A percentile compares a stretch with the other conserved stretches of the same genome.
Conservation (phyloP, 805 yeast genomes). For the Ogataea wickerhamii region DNA sequence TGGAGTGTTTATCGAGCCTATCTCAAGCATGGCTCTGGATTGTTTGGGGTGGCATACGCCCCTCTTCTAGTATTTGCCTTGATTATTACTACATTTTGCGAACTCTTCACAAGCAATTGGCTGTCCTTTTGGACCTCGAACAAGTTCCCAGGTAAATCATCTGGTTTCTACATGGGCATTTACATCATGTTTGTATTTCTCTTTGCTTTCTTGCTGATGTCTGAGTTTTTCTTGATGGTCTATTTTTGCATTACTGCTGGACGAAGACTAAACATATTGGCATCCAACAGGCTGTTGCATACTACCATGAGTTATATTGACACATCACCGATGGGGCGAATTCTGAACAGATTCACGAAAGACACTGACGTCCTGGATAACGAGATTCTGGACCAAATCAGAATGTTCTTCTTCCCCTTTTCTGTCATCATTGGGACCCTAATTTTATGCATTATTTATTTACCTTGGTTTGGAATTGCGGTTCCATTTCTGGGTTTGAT, state of each 20-base stretch:
- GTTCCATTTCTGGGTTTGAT: conserved; percentile 49
- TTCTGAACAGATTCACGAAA: conserved; percentile 80
- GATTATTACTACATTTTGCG: conserved; percentile 44
- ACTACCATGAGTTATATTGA: conserved; percentile 84
- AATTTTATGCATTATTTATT: conserved; percentile 43
- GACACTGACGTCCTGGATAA: conserved; percentile 83
- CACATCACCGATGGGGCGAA: conserved; percentile 83
- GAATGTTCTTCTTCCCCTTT: conserved; percentile 54
- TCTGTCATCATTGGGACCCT: conserved; percentile 33
- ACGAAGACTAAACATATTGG: conserved; percentile 52
- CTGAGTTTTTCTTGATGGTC: conserved; percentile 46
- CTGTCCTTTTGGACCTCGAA: conserved; percentile 72
- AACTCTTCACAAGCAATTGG: conserved; percentile 68
- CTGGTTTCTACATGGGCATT: conserved; percentile 67
- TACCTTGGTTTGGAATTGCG: conserved; percentile 64
- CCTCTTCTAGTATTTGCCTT: conserved; percentile 17
- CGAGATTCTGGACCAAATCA: conserved; percentile 67
- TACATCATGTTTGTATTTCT: conserved; percentile 58
- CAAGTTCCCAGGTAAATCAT: conserved; percentile 42
- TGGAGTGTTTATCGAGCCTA: conserved; percentile 47
- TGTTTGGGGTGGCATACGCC: conserved; percentile 34
- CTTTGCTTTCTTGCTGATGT: conserved; percentile 42
- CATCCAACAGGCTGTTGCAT: conserved; percentile 58
- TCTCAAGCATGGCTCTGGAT: conserved; percentile 57
- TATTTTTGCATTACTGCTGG: conserved; percentile 53